Base-by-base conservation (phyloP, 2,329 filamentous ascomycete genomes). In the Clarireedia homoeocarpa region DNA sequence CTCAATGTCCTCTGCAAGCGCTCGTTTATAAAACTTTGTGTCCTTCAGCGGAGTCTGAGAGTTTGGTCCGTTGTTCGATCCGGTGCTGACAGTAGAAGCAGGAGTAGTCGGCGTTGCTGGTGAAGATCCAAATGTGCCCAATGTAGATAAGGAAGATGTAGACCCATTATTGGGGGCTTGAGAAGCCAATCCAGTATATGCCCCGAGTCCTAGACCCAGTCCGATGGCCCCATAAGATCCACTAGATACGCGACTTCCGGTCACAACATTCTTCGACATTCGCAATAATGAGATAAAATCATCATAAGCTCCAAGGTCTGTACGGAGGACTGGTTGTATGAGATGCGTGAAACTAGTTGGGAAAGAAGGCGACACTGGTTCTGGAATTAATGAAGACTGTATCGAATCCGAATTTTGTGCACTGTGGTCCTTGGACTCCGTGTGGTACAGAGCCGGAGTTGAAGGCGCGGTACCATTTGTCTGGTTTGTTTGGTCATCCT, bases 11-110 rank as follows among this genome's bases (percentile, higher is more conserved):
- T 99, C 94, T 20, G 83, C 79, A 26, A 97, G 72, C 5, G 85
- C 85, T 48, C 94, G 85, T 74, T 97, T 97, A 75, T 92, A 99
- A 69, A 97, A 99, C 62, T 88, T 89, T 27, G 88, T 89, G 56
- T 97, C 94, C 67, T 94, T 95, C 42, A 99, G 74, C 4, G 85
- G 83, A 3, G 81, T 83, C 36, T 81, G 66, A 20, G 70, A 69
- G 45, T 69, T 69, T 17, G 67, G 67, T 10, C 60, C 66, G 53
- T 66, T 65, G 20, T 45, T 62, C 40, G 78, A 78, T 48, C 68
- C 68, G 12, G 71, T 69, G 63, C 78, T 81, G 40, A 74, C 65
- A 6, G 71, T 77, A 51, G 75, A 85, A 62, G 78, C 80, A 47
- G 76, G 80, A 5, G 75, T 84, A 60, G 74, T 80, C 36, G 79